Evolutionary conservation across 75 land plant genomes (phyloP).

Genomic region (Sequoia sempervirens): DNA sequence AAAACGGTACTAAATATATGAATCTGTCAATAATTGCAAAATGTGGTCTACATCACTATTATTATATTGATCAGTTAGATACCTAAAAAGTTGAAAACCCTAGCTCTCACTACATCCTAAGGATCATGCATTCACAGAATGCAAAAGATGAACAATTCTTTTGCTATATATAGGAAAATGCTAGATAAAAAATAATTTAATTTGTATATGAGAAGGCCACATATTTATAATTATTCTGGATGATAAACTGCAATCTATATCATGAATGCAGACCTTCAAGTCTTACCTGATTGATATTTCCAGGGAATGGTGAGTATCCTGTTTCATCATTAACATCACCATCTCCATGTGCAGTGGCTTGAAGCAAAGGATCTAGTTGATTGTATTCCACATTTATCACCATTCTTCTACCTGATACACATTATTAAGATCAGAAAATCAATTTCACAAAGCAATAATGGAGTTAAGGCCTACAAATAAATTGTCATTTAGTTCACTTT

Average conservation of each 20-base stretch:
- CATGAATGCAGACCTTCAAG: background rate
- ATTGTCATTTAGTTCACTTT: background rate
- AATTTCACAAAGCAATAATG: background rate
- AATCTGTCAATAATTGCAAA: background rate
- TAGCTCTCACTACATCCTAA: background rate
- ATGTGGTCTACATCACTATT: background rate
- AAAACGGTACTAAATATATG: background rate
- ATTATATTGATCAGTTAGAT: background rate
- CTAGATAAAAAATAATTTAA: background rate
- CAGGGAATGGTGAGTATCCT: constrained; percentile 94
- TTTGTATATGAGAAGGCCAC: background rate
- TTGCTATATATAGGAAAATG: background rate
- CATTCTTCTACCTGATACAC: constrained; percentile 72
- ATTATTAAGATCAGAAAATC: background rate
- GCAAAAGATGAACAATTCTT: background rate
- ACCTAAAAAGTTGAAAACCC: background rate
- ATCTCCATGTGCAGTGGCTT: constrained; percentile 74
- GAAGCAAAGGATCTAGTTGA: constrained; percentile 91
- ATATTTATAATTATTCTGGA: background rate
- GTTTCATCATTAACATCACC: constrained; percentile 90
- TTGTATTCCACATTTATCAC: constrained; percentile 98
- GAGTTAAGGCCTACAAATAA: background rate
- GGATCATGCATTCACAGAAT: background rate
- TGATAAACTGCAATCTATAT: background rate
- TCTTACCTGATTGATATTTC: constrained; percentile 93